These are phyloP conservation scores for Citrus sp. DNA, from an alignment of 345 rosid species.

Conservation along the genomic window DNA sequence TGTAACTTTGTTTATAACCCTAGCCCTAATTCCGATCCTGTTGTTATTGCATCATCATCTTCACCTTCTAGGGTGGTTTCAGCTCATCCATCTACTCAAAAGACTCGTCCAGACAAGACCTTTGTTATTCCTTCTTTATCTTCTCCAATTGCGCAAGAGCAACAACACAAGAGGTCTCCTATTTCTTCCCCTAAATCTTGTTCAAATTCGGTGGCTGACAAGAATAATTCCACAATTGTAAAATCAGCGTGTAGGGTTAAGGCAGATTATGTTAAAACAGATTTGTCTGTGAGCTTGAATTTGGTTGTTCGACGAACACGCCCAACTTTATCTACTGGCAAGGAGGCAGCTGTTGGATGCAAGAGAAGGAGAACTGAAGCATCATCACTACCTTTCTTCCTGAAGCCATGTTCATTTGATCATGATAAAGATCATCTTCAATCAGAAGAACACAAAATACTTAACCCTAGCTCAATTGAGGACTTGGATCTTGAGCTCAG, in stretches of 20 bases:
- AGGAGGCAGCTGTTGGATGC: conserved; percentile 31
- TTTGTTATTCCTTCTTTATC: conserved; percentile 31
- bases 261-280: conserved; percentile 39
- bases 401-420: conserved; percentile 38
- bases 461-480: conserved; percentile 39
- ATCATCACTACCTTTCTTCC: conserved; percentile 41
- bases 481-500: conserved; percentile 96
- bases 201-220: conserved; percentile 25
- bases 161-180: conserved; percentile 16
- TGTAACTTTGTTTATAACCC: conserved; percentile 52
- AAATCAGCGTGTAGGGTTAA: conserved; percentile 30
- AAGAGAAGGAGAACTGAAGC: conserved; percentile 52
- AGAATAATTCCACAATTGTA: conserved; percentile 31
- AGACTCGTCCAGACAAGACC: conserved; percentile 18
- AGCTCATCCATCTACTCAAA: conserved; percentile 21
- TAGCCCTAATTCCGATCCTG: conserved; percentile 52
- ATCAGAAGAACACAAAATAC: conserved; percentile 33
- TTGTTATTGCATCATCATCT: conserved; percentile 31
- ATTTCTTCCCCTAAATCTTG: conserved; percentile 30
- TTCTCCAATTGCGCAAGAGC: conserved; percentile 30
- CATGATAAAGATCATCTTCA: conserved; percentile 28
- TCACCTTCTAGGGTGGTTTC: conserved; percentile 53
- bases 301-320: conserved; percentile 46
- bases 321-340: conserved; percentile 27
- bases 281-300: conserved; percentile 64